These are phyloP conservation scores for Debaryomyces sp. DNA, from an alignment of 1,139 yeast species.

Conservation along the genomic window DNA sequence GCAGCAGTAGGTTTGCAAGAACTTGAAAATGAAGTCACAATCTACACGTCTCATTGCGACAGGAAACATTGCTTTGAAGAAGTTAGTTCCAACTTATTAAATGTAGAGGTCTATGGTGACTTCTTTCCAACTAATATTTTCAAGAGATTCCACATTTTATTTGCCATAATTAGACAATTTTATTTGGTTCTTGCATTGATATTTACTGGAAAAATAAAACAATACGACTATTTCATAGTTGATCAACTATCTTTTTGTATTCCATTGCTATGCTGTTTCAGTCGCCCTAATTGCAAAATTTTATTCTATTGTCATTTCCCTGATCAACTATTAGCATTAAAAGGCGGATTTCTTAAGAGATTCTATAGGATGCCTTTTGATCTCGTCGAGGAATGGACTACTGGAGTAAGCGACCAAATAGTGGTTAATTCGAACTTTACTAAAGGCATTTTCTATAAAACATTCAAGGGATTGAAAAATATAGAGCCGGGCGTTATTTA, in stretches of 20 bases:
- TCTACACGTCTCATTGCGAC: conserved; percentile 92
- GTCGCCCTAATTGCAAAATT: conserved; percentile 44
- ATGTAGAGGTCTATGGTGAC: conserved; percentile 80
- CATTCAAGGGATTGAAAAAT: conserved; percentile 52
- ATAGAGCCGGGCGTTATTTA: conserved; percentile 75
- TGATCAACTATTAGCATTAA: conserved; percentile 74
- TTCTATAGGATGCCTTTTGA: conserved; percentile 85
- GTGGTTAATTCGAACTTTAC: conserved; percentile 92
- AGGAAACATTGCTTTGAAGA: conserved; percentile 88
- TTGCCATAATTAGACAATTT: conserved; percentile 83
- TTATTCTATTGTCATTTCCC: conserved; percentile 97
- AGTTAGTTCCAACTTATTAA: conserved; percentile 56
- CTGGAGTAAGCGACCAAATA: conserved; percentile 72
- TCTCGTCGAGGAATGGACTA: conserved; percentile 75
- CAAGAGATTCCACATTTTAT: conserved; percentile 74
- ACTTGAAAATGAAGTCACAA: conserved; percentile 62
- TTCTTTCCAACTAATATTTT: conserved; percentile 69
- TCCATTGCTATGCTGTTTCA: conserved; percentile 66
- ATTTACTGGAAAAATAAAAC: conserved; percentile 45
- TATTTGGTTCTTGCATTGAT: conserved; percentile 59
- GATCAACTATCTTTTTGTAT: conserved; percentile 89
- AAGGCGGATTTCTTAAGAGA: conserved; percentile 55
- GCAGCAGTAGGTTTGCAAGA: conserved; percentile 87
- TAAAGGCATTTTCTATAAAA: conserved; percentile 60
- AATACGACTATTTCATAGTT: conserved; percentile 74